Evolutionary conservation across 352 stramenopile species (phyloP), one percentile per base, ranked within the genome.

Genomic region (Pythium aquatile): DNA sequence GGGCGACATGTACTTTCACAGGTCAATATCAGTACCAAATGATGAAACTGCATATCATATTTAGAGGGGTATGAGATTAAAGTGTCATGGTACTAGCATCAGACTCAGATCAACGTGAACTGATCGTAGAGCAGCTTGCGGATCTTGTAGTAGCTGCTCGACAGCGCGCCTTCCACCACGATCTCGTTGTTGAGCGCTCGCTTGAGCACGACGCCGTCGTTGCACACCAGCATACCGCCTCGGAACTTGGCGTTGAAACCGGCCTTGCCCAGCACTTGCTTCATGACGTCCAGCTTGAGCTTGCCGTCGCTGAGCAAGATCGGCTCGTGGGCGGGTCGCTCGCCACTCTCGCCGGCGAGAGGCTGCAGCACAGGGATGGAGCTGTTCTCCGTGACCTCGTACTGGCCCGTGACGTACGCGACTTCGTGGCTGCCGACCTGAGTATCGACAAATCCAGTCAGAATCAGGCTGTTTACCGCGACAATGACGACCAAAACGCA

Each of bases 281-380:
- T 94, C 86, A 96, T 94, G 62, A 93, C 77, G 62, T 94, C 85
- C 61, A 96, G 74, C 72, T 94, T 96, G 71, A 95, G 85, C 73
- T 95, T 95, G 73, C 86, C 88, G 49, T 96, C 85, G 55, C 84
- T 94, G 52, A 96, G 75, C 55, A 94, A 63, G 47, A 96, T 91
- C 13, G 87, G 87, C 28, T 91, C 79, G 68, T 96, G 87, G 3
- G 74, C 78, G 16, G 71, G 73, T 20, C 58, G 66, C 0, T 68
- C 72, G 20, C 55, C 68, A 5, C 74, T 78, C 30, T 82, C 77
- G 26, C 75, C 37, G 9, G 57, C 71, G 10, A 82, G 51, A 59
- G 77, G 71, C 60, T 93, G 83, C 39, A 95, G 66, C 65, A 92
- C 73, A 5, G 86, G 83, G 24, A 95, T 75, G 0, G 78, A 87